Percentiles rank a stretch among this genome's conserved stretches.
Evolutionary conservation across 2,329 filamentous ascomycete species (phyloP).

Genomic region (Chaetomium globosum): DNA sequence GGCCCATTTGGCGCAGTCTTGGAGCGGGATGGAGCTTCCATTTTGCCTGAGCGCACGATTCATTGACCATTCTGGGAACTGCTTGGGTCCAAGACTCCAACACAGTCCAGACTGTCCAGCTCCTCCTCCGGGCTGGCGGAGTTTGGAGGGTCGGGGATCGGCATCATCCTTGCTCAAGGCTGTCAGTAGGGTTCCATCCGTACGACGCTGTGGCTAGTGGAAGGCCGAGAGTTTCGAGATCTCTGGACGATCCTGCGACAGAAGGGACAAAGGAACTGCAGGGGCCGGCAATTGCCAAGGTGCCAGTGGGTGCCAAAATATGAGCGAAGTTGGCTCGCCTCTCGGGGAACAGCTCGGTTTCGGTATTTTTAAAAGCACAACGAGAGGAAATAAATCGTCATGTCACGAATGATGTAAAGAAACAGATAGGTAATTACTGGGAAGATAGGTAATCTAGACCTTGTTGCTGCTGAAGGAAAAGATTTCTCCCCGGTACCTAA

Average conservation of each 20-base stretch:
- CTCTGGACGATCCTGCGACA: constrained; percentile 1
- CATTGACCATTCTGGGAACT: not conserved
- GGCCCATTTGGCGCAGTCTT: not conserved
- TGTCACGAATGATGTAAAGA: too few species aligned
- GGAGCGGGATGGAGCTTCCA: not conserved
- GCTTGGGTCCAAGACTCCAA: not conserved
- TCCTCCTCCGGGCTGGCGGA: not conserved
- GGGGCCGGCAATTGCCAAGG: not conserved
- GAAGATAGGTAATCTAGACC: too few species aligned
- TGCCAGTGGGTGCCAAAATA: not conserved
- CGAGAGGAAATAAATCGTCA: not conserved
- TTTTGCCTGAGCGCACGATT: constrained; percentile 12
- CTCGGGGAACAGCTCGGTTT: not conserved
- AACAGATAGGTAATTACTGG: too few species aligned
- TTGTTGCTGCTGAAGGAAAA: not conserved
- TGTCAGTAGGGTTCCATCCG: not conserved
- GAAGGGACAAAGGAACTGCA: not conserved
- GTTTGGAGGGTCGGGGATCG: not conserved
- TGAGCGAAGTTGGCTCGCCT: not conserved
- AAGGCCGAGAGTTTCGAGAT: not conserved
- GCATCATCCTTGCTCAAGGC: not conserved
- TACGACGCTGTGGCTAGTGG: not conserved
- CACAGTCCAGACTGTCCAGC: too few species aligned
- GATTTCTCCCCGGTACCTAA: not conserved
- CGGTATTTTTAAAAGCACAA: not conserved